phyloP scores from a whole-genome alignment of 331 rosid genomes.

The Malus hybrid region DNA sequence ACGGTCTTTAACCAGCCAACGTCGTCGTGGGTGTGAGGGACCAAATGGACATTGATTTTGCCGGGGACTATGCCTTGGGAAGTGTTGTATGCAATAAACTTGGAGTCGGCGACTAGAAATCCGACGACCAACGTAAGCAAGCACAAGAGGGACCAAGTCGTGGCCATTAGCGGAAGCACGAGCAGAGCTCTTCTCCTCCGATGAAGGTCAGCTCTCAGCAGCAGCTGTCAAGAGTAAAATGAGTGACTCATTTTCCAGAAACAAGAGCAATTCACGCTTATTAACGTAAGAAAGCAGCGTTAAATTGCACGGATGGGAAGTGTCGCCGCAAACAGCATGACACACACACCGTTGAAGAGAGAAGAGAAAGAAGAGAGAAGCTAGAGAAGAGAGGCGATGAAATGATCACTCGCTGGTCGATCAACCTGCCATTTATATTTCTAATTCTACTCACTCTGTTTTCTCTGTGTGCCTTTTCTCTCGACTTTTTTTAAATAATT shows the following conservation, averaged over 20 bases:
- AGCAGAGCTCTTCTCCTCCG: not conserved
- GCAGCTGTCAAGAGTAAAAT: not conserved
- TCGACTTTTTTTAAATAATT: not conserved
- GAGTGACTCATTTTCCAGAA: not conserved
- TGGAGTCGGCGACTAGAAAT: slow-evolving; percentile 29
- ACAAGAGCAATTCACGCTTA: too few species aligned
- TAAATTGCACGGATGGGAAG: not conserved
- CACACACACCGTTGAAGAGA: not conserved
- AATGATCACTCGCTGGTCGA: not conserved
- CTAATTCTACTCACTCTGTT: too few species aligned
- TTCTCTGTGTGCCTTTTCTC: not conserved
- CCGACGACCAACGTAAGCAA: not conserved
- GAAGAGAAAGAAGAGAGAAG: not conserved
- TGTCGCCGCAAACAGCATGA: not conserved
- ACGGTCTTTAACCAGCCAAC: slow-evolving; percentile 98
- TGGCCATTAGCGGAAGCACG: not conserved
- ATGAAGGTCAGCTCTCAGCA: not conserved
- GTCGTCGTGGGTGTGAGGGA: slow-evolving; percentile 82
- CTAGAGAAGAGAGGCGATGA: not conserved
- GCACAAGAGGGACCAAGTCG: not conserved
- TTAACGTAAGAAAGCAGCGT: too few species aligned
- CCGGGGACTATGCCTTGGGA: slow-evolving; percentile 46
- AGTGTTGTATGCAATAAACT: slow-evolving; percentile 57
- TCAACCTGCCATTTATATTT: not conserved
- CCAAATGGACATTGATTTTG: slow-evolving; percentile 86